Percentiles rank a stretch among this genome's conserved stretches.
phyloP scores from a whole-genome alignment of 164 flowering plant genomes.

The Stephania yunnanensis region DNA sequence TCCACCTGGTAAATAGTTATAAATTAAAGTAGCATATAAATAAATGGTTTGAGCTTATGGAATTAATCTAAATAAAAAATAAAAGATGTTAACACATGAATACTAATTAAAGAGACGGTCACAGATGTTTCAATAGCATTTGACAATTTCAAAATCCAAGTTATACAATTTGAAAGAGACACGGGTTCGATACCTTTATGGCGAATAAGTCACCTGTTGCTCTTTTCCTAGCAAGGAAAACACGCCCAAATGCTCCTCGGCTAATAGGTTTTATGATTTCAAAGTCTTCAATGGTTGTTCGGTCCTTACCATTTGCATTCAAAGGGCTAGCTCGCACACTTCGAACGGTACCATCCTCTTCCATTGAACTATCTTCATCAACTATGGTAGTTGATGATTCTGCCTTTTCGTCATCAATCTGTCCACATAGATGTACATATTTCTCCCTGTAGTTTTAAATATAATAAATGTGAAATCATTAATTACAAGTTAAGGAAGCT shows the following conservation, averaged over 20 bases:
- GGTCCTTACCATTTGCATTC: constrained; percentile 61
- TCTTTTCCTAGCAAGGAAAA: constrained; percentile 91
- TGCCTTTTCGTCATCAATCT: constrained; percentile 71
- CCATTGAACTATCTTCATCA: constrained; percentile 74
- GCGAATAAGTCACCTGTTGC: constrained; percentile 97
- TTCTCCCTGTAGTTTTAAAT: constrained; percentile 62
- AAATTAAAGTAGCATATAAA: neutral
- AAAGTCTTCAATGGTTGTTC: constrained; percentile 96
- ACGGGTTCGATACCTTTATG: constrained; percentile 58
- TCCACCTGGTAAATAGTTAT: neutral
- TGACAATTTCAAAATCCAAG: neutral
- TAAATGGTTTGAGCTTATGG: neutral
- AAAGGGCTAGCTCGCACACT: constrained; percentile 76
- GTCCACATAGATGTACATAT: constrained; percentile 73
- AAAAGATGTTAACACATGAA: neutral
- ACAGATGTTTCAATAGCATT: neutral
- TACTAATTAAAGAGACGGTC: neutral
- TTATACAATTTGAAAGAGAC: neutral
- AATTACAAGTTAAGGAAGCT: neutral
- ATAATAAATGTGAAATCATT: constrained; percentile 4
- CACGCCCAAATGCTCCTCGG: constrained; percentile 97
- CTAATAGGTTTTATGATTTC: constrained; percentile 97
- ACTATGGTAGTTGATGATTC: constrained; percentile 48
- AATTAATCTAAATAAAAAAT: neutral
- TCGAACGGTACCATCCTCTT: constrained; percentile 57